Evolutionary conservation across 2,329 filamentous ascomycete species (phyloP), one percentile per base, ranked within the genome.

Genomic region (Coniella vitis): DNA sequence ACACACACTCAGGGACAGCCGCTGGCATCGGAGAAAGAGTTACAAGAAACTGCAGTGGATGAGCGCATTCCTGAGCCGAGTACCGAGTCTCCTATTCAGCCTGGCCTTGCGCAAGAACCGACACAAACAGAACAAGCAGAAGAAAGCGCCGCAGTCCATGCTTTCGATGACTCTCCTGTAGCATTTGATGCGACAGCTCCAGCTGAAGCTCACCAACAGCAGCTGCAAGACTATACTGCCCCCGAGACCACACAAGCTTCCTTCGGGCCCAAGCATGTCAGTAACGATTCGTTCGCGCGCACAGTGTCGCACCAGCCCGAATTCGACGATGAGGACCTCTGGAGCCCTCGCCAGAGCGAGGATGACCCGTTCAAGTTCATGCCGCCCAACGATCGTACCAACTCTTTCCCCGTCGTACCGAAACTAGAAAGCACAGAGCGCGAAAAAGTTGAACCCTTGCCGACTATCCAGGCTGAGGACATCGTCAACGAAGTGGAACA

Each of bases 241-340:
- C n/a, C 52, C 16, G 48, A 53, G 46, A 45, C 53, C 25, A 32
- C 32, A 13, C 46, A 52, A 9, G 32, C 43, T 29, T 32, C 49
- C 12, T 65, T 66, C 17, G 58, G 64, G 16, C 68, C 71, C 21
- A 79, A 80, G 55, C 80, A 83, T 60, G 63, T 73, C 9, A 84
- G 79, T 62, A 79, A 73, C 41, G 72, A 76, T 60, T 84, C 81
- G 0, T 84, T 84, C 63, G 72, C 79, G 10, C 74, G 81, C 32
- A 84, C 81, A 2, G 79, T 83, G 12, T 76, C 80, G 10, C 75
- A 83, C 49, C 79, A 83, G 46, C 67, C 82, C 20, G 81, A 69
- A 60, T 82, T 78, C 65, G 72, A 70, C 48, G 73, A 79, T 35
- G 79, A 81, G 19, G 69, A 76, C 47, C 78, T 83, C 53, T 82